Percentiles rank a stretch among this genome's conserved stretches.
phyloP scores from a whole-genome alignment of 192 early-diverging fungal species.

The Umbelopsis sp. region DNA sequence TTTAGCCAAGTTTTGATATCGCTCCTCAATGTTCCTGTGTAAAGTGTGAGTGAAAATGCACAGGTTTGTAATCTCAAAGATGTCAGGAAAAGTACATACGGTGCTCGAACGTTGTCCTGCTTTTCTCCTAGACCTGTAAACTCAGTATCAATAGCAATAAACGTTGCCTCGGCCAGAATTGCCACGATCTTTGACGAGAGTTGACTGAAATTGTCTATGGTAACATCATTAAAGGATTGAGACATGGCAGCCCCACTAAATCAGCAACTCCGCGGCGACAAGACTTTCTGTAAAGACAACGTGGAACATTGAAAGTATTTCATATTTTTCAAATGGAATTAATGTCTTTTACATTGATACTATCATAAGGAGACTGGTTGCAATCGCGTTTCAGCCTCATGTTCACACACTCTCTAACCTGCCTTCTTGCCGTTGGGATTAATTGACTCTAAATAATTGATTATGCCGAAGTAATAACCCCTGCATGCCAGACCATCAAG shows the following conservation, averaged over 20 bases:
- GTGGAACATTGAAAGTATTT: no score
- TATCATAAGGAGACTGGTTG: no score
- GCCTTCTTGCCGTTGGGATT: neutral
- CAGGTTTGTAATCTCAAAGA: constrained; percentile 12
- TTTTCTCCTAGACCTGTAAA: constrained; percentile 80
- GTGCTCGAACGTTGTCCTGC: constrained; percentile 36
- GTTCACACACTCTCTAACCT: neutral
- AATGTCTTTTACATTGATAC: no score
- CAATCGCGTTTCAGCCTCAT: no score
- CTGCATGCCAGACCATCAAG: neutral
- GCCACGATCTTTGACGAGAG: constrained; percentile 50
- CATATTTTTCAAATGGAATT: no score
- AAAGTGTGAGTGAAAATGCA: constrained; percentile 9
- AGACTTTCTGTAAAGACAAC: neutral
- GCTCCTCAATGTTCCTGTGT: constrained; percentile 74
- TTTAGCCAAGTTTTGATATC: constrained; percentile 75
- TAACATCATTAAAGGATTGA: constrained; percentile 66
- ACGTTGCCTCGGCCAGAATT: constrained; percentile 57
- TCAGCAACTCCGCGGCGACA: neutral
- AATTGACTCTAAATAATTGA: neutral
- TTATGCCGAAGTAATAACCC: neutral
- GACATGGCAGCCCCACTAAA: constrained; percentile 1
- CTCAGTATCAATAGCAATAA: constrained; percentile 89
- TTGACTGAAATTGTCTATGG: constrained; percentile 59
- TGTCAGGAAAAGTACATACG: constrained; percentile 30